Base-by-base conservation (phyloP, 495 filamentous ascomycete genomes). In the Ascobolus immersus region DNA sequence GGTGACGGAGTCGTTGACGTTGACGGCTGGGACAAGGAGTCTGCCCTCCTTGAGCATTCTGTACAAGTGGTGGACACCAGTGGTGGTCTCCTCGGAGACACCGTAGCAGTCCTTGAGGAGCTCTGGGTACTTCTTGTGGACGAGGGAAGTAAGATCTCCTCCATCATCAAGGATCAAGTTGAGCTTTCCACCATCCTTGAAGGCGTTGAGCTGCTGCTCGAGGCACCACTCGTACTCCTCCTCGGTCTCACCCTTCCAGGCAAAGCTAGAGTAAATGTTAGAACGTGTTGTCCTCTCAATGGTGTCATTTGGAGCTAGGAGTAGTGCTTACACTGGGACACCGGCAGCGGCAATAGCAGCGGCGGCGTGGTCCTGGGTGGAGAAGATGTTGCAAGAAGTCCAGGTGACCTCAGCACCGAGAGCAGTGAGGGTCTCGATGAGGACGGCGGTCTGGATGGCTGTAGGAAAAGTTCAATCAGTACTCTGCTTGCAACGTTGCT, bases 171-270 rank as follows among this genome's bases (percentile, higher is more conserved):
- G 80, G 60, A 96, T 96, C 39, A 96, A 61, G 70, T 96, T 96
- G 43, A 96, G 71, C 58, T 69, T 71, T 70, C 91, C 73, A 69
- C 69, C 73, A 55, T 90, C 78, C 61, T 86, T 89, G 77, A 96
- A 96, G 49, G 86, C 76, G 33, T 63, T 50, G 46, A 96, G 77
- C 65, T 94, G 89, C 67, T 96, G 86, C 64, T 94, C 86, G 50
- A 96, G 62, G 57, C 86, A 96, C 86, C 86, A 96, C 51, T 86
- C 64, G 71, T 96, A 96, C 65, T 96, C 86, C 65, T 94, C 86
- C 60, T 96, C 89, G 44, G 84, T 92, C 74, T 96, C 86, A 53
- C 86, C 86, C 66, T 96, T 94, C 89, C 89, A 96, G 58, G 86
- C 86, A 53, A 96, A 96, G 52, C 65, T 70, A 38, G 14, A 27